A percentile compares a stretch with the other conserved stretches of the same genome.
Evolutionary conservation across 192 early-diverging fungal species (phyloP).

Genomic region (Backusella luteola): DNA sequence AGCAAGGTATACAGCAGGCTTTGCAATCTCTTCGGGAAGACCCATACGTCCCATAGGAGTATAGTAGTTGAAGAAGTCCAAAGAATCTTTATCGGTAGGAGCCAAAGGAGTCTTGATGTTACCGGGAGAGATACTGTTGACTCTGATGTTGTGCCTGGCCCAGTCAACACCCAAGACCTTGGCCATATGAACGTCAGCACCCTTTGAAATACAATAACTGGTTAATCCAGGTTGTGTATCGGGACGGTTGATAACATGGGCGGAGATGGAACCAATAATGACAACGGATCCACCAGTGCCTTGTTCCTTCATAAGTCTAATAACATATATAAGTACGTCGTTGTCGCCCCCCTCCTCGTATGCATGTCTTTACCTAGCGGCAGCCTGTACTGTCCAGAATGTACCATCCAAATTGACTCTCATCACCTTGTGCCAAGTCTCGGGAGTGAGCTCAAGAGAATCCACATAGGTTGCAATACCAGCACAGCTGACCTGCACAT

Average conservation of each 20-base stretch:
- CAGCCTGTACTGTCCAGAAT: conserved; percentile 27
- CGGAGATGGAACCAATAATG: conserved; percentile 35
- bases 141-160: conserved; percentile 30
- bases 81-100: conserved; percentile 8
- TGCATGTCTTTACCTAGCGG: conserved; percentile 12
- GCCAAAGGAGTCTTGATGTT: conserved; percentile 23
- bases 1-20: conserved; percentile 23
- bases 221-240: conserved; percentile 28
- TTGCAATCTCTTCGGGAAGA: conserved; percentile 17
- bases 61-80: conserved; percentile 16
- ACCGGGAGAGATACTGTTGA: conserved; percentile 33
- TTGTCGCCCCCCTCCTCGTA: no score
- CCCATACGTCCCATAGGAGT: conserved; percentile 28
- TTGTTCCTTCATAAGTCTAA: conserved; percentile 2
- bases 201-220: conserved; percentile 40
- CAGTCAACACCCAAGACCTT: conserved; percentile 38
- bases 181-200: conserved; percentile 36
- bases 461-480: conserved; percentile 18
- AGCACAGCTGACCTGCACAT: conserved; percentile 25
- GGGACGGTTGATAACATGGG: conserved; percentile 27
- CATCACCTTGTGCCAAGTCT: conserved; percentile 24
- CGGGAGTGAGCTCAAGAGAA: conserved; percentile 11
- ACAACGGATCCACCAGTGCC: conserved; percentile 25
- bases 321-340: neutral
- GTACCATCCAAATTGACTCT: conserved; percentile 26